These are phyloP conservation scores for Scedosporium dehoogii DNA, from an alignment of 2,329 filamentous ascomycete species.

Conservation along the genomic window DNA sequence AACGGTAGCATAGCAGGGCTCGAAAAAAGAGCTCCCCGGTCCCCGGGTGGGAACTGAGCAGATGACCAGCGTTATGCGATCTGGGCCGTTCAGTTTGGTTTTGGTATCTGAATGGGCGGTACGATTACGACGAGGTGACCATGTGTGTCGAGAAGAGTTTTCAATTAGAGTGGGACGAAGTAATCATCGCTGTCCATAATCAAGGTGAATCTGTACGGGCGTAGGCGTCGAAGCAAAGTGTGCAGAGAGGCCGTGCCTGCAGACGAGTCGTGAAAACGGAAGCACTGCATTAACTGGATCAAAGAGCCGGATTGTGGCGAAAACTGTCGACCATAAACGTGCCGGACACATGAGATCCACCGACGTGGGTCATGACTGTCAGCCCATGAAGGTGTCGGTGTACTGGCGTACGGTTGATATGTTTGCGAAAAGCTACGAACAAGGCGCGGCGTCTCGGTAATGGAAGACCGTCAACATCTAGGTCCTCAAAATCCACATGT, in stretches of 20 bases:
- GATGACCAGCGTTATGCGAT: too few species aligned
- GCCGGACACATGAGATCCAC: slow-evolving; percentile 2
- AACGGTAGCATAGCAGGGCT: background rate
- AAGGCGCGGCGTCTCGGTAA: slow-evolving; percentile 6
- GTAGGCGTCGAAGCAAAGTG: background rate
- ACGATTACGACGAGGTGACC: slow-evolving; percentile 3
- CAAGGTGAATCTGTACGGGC: background rate
- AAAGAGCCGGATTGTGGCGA: background rate
- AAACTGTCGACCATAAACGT: background rate
- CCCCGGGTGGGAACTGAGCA: background rate
- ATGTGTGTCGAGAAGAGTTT: background rate
- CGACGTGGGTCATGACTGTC: background rate
- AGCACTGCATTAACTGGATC: background rate
- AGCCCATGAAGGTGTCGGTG: background rate
- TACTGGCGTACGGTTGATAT: slow-evolving; percentile 5
- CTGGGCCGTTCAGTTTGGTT: background rate
- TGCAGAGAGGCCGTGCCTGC: background rate
- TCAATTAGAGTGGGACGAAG: background rate
- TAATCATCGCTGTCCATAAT: background rate
- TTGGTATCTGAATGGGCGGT: background rate
- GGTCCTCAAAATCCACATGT: slow-evolving; percentile 4
- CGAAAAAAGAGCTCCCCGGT: background rate
- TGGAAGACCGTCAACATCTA: background rate
- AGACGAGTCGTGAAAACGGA: background rate
- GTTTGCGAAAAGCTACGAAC: slow-evolving; percentile 5